A percentile compares a stretch with the other conserved stretches of the same genome.
Conservation (phyloP, 2,329 filamentous ascomycete genomes). For the Paraphaeosphaeria minitans region DNA sequence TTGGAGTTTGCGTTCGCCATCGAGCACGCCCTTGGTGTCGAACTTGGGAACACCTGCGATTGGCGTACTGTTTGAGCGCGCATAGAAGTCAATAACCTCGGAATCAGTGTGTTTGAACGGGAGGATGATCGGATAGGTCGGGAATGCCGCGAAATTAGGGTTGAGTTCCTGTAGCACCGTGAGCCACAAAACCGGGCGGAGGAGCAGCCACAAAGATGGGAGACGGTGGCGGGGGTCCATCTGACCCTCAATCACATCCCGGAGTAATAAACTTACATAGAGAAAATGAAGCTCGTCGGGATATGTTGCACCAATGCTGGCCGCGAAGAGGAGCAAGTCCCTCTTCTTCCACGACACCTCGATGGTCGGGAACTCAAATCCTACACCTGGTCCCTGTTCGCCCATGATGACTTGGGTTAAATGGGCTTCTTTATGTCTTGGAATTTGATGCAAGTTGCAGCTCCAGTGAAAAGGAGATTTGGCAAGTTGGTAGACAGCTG, state of each 20-base stretch:
- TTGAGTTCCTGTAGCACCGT: slow-evolving; percentile 73
- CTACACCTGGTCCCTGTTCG: slow-evolving; percentile 59
- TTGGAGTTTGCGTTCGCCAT: slow-evolving; percentile 80
- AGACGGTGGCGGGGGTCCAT: not conserved
- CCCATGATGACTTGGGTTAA: slow-evolving; percentile 31
- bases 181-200: not conserved
- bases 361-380: slow-evolving; percentile 78
- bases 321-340: slow-evolving; percentile 87
- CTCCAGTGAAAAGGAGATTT: not conserved
- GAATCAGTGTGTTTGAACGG: slow-evolving; percentile 78
- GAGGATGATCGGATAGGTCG: slow-evolving; percentile 83
- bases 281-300: slow-evolving; percentile 91
- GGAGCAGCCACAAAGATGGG: not conserved
- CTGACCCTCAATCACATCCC: not conserved
- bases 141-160: slow-evolving; percentile 84
- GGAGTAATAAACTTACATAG: slow-evolving; percentile 64
- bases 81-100: slow-evolving; percentile 86
- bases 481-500: not conserved
- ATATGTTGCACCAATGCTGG: slow-evolving; percentile 78
- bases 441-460: not conserved
- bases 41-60: slow-evolving; percentile 80
- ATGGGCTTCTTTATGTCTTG: not conserved
- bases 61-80: slow-evolving; percentile 65
- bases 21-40: slow-evolving; percentile 74
- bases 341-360: slow-evolving; percentile 86